Base-by-base conservation (phyloP, 208 protist genomes). In the Novymonas esmeraldas region DNA sequence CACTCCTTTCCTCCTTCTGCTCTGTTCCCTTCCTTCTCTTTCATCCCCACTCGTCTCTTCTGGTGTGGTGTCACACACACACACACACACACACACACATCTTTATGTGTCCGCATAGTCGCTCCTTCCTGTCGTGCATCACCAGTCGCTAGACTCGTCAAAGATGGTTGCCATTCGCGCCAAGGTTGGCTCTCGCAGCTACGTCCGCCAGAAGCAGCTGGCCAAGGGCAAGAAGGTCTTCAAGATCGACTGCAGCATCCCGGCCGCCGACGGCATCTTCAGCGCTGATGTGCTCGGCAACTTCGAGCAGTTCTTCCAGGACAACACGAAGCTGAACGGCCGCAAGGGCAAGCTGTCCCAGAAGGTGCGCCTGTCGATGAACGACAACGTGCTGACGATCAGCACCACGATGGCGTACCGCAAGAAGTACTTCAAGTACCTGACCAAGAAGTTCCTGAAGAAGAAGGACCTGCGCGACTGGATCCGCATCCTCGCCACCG, bases 341-440 rank as follows among this genome's bases (percentile, higher is more conserved):
- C 98, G 98, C 89, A 96, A 95, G 64, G 96, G 97, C 66, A 98
- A 99, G 87, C 91, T 99, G 46, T 89, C 92, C 49, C 88, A 98
- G 65, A 92, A 92, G 76, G 96, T 99, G 45, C 84, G 77, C 70
- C 70, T 86, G 52, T 71, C 77, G 59, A 82, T 89, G 69, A 92
- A 97, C 22, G 89, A 98, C 76, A 95, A 90, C 76, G 92, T 95
- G 73, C 85, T 99, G 52, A 84, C 81, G 55, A 83, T 99, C 59
- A 74, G 74, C 46, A 88, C 88, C 62, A 88, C 89, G 36, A 92
- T 95, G 85, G 84, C 82, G 44, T 99, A 99, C 94, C 93, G 93
- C 79, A 99, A 99, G 94, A 93, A 98, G 80, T 99, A 99, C 94
- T 90, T 99, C 70, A 99, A 99, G 92, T 99, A 99, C 85, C 85